phyloP scores from a whole-genome alignment of 2,329 filamentous ascomycete genomes.

The Cladosporium sphaerospermum region DNA sequence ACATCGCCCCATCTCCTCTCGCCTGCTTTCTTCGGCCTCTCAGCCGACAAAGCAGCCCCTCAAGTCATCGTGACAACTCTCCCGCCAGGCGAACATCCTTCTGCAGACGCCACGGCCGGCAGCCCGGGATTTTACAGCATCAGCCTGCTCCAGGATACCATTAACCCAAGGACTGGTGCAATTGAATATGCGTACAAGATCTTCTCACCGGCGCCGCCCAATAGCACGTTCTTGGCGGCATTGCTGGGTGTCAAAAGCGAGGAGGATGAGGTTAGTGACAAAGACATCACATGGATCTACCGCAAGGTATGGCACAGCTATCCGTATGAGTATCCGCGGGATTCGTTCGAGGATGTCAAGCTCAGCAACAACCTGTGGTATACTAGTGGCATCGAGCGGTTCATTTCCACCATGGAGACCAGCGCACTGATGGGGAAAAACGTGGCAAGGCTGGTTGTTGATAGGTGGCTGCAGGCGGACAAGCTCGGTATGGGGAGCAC shows the following conservation, averaged over 20 bases:
- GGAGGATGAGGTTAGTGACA: slow-evolving; percentile 27
- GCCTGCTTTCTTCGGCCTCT: slow-evolving; percentile 64
- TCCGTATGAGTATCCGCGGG: slow-evolving; percentile 73
- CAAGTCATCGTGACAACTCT: slow-evolving; percentile 79
- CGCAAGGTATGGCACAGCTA: slow-evolving; percentile 78
- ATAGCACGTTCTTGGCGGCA: slow-evolving; percentile 40
- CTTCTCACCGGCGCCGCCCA: slow-evolving; percentile 52
- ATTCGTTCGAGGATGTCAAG: slow-evolving; percentile 77
- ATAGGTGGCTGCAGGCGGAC: slow-evolving; percentile 45
- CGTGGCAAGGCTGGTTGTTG: slow-evolving; percentile 63
- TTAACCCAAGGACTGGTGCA: slow-evolving; percentile 41
- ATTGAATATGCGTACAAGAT: slow-evolving; percentile 60
- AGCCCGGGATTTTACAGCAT: slow-evolving; percentile 79
- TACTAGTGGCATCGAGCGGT: slow-evolving; percentile 71
- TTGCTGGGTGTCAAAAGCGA: slow-evolving; percentile 40
- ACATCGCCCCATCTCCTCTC: slow-evolving; percentile 69
- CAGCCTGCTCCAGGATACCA: slow-evolving; percentile 61
- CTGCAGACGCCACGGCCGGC: slow-evolving; percentile 55
- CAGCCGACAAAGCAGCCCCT: slow-evolving; percentile 54
- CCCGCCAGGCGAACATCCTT: slow-evolving; percentile 49
- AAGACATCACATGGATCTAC: slow-evolving; percentile 66
- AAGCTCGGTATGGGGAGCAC: background rate
- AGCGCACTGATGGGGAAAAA: slow-evolving; percentile 87
- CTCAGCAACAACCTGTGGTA: slow-evolving; percentile 63
- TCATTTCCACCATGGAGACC: slow-evolving; percentile 97